Evolutionary conservation across 805 yeast genomes (phyloP), one percentile per base, ranked within the genome.

Genomic region (Metschnikowia arizonensis): DNA sequence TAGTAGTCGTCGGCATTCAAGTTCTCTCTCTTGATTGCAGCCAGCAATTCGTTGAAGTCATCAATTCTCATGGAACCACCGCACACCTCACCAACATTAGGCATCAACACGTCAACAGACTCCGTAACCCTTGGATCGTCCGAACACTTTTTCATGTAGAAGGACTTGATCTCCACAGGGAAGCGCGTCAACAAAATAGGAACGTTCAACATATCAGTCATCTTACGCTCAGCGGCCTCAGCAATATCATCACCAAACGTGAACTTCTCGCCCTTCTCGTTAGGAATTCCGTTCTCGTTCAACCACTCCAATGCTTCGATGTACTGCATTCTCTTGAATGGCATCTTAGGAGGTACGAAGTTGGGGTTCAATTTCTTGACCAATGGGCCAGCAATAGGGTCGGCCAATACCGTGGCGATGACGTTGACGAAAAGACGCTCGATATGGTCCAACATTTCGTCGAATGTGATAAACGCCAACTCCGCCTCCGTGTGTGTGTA

Each of bases 51-150:
- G 35, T 88, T 88, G 49, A 77, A 70, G 59, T 81, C 80, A 52
- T 77, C 81, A 55, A 88, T 89, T 79, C 99, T 90, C 99, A 93
- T 93, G 39, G 98, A 91, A 48, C 99, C 99, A 68, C 99, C 99
- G 37, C 95, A 88, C 61, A 93, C 85, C 73, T 93, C 99, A 65
- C 99, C 99, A 48, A 93, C 99, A 58, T 88, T 91, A 59, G 99
- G 99, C 97, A 93, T 90, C 64, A 93, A 77, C 30, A 93, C 97
- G 69, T 93, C 99, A 36, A 93, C 99, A 42, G 96, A 87, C 72
- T 95, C 99, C 46, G 99, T 93, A 60, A 93, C 97, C 62, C 97
- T 79, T 49, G 83, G 84, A 62, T 91, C 98, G 60, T 88, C 97
- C 5, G 66, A 62, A 69, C 96, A 88, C 68, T 82, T 88, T 73